phyloP scores from a whole-genome alignment of 352 stramenopile genomes.

The Globisporangium canariense region DNA sequence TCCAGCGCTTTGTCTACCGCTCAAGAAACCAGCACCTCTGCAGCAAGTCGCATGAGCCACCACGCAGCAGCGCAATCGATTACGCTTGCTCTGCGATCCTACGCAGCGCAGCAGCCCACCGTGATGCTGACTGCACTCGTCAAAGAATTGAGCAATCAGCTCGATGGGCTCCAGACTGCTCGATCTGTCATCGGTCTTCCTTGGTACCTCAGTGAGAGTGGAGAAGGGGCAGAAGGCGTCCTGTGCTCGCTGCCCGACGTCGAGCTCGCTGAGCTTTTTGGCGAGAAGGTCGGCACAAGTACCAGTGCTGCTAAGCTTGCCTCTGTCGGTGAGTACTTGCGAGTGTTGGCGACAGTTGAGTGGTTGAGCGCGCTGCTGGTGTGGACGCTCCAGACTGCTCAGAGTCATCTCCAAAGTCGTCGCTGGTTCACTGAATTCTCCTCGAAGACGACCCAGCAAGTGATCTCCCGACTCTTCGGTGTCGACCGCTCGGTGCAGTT shows the following conservation, averaged over 20 bases:
- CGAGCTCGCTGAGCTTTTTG: slow-evolving; percentile 31
- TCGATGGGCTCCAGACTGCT: slow-evolving; percentile 41
- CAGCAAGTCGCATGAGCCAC: slow-evolving; percentile 49
- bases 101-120: slow-evolving; percentile 85
- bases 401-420: slow-evolving; percentile 67
- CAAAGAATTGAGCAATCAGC: slow-evolving; percentile 50
- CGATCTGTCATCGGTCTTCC: slow-evolving; percentile 38
- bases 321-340: slow-evolving; percentile 61
- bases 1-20: slow-evolving; percentile 36
- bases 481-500: slow-evolving; percentile 71
- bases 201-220: slow-evolving; percentile 41
- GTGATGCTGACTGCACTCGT: slow-evolving; percentile 71
- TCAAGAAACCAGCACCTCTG: slow-evolving; percentile 11
- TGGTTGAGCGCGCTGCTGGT: slow-evolving; percentile 75
- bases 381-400: slow-evolving; percentile 75
- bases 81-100: slow-evolving; percentile 84
- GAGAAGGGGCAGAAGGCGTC: slow-evolving; percentile 52
- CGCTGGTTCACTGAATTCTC: slow-evolving; percentile 80
- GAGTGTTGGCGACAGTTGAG: slow-evolving; percentile 61
- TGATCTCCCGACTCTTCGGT: slow-evolving; percentile 63
- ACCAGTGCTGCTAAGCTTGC: slow-evolving; percentile 33
- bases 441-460: slow-evolving; percentile 43
- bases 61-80: slow-evolving; percentile 89
- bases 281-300: not conserved
- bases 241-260: slow-evolving; percentile 61